Evolutionary conservation across 805 yeast species (phyloP), one percentile per base, ranked within the genome.

Genomic region (Kazachstania kunashirensis): DNA sequence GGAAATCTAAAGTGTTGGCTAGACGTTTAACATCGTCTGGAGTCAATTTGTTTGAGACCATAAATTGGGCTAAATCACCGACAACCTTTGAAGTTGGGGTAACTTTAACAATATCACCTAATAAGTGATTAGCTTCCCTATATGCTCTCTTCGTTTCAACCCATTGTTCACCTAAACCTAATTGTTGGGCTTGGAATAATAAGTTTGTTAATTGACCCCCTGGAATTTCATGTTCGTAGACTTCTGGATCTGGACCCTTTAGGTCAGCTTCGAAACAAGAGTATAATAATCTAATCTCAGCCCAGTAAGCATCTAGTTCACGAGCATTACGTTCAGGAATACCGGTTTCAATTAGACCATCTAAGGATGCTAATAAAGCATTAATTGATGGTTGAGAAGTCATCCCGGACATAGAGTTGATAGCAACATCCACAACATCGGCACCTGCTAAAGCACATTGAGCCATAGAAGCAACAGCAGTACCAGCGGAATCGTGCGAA

Each of bases 1-100:
- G 99, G 95, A 92, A 89, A 66, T 92, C 98, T 52, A 92, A 74
- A 40, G 85, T 84, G 38, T 76, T 67, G 3, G 99, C 98, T 50
- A 92, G 75, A 59, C 80, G 79, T 59, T 69, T 71, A 44, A 92
- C 94, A 56, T 92, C 99, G 52, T 82, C 84, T 34, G 82, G 68
- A 8, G 79, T 71, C 53, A 92, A 72, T 65, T 86, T 86, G 71
- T 92, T 92, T 32, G 95, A 76, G 42, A 92, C 98, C 98, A 92
- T 92, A 57, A 92, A 92, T 68, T 92, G 99, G n/a, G 98, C 98
- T 65, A 92, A 75, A 59, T 92, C 99, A 53, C 98, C 98, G 46
- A 92, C 99, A 55, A 92, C 98, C 71, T 92, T 92, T n/a, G 97
- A 88, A 17, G 98, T 92, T 43, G 99, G 99, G 9, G 99, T 92